Percentiles rank a stretch among this genome's conserved stretches.
These are phyloP conservation scores for Colletotrichum chrysophilum DNA, from an alignment of 2,329 filamentous ascomycete genomes.

Conservation along the genomic window DNA sequence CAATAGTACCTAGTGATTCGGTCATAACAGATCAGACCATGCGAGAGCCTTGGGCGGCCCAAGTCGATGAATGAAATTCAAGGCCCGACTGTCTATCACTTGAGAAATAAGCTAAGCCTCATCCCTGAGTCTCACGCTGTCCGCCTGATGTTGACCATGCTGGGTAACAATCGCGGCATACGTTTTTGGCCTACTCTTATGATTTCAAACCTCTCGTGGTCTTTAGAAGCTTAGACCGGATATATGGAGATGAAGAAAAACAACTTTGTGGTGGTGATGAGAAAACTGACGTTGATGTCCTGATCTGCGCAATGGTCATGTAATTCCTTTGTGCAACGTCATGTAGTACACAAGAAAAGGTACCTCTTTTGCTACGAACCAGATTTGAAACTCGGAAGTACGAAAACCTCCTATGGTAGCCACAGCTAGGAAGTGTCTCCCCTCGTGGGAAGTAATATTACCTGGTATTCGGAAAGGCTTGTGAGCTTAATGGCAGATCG, in stretches of 20 bases:
- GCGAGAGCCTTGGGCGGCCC: neutral
- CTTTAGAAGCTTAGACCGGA: fast-evolving
- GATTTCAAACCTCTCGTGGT: fast-evolving
- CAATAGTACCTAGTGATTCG: neutral
- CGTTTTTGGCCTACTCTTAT: fast-evolving
- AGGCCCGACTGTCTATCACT: fast-evolving
- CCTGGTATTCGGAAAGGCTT: neutral
- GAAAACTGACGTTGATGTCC: neutral
- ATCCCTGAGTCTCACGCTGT: neutral
- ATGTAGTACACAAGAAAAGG: fast-evolving
- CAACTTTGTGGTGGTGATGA: neutral
- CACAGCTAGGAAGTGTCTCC: neutral
- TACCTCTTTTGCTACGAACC: neutral
- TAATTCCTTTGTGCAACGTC: fast-evolving
- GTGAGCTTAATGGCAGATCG: neutral
- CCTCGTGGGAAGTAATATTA: neutral
- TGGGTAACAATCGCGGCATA: neutral
- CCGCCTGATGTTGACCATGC: neutral
- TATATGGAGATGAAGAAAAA: neutral
- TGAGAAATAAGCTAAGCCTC: fast-evolving
- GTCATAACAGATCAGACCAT: neutral
- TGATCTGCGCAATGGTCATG: neutral
- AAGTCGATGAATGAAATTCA: neutral
- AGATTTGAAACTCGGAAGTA: neutral
- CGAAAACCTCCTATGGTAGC: fast-evolving